Percentiles rank a stretch among this genome's conserved stretches.
phyloP scores from a whole-genome alignment of 2,329 filamentous ascomycete species.

The Spiromastix sp. region DNA sequence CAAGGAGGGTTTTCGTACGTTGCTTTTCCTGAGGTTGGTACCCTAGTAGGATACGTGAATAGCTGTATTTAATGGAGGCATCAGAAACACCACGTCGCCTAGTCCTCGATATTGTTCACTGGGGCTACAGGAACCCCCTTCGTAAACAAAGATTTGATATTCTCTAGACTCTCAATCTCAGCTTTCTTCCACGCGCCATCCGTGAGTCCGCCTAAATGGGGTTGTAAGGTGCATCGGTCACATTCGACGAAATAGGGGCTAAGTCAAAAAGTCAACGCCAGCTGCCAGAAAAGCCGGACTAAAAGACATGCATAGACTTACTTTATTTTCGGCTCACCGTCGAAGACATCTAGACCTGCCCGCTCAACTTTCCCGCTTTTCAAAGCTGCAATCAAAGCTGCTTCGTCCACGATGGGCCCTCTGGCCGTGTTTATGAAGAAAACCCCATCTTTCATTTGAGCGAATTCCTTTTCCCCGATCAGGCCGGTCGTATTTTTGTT shows the following conservation, averaged over 20 bases:
- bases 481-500: conserved; percentile 31
- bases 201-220: conserved; percentile 37
- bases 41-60: too few relatives aligned
- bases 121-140: conserved; percentile 31
- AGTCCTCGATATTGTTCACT: conserved; percentile 23
- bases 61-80: too few relatives aligned
- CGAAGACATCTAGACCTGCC: conserved; percentile 41
- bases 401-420: conserved; percentile 40
- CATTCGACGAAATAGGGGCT: conserved; percentile 31
- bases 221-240: conserved; percentile 35
- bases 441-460: conserved; percentile 37
- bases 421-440: conserved; percentile 44
- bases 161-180: conserved; percentile 38
- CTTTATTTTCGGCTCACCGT: conserved; percentile 35
- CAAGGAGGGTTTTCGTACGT: too few relatives aligned
- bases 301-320: too few relatives aligned
- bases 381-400: conserved; percentile 37
- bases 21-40: too few relatives aligned
- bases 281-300: too few relatives aligned
- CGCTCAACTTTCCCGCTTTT: conserved; percentile 36
- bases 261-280: too few relatives aligned
- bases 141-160: conserved; percentile 31
- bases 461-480: conserved; percentile 32
- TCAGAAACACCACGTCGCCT: too few relatives aligned
- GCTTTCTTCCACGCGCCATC: conserved; percentile 35